Conservation (phyloP, 805 yeast species). For the Candida orba region DNA sequence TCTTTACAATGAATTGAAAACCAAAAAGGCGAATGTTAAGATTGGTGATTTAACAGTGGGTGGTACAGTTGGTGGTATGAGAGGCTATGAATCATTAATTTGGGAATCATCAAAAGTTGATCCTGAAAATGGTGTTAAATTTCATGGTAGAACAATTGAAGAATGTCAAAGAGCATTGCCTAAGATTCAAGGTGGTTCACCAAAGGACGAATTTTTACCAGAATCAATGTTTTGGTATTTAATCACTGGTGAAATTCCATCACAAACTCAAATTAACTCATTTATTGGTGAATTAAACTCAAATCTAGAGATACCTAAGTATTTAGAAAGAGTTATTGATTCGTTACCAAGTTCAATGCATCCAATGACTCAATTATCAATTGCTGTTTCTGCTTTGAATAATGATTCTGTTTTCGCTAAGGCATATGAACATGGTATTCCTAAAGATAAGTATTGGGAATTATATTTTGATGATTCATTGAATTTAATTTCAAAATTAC, state of each 20-base stretch:
- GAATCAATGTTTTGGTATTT: conserved; percentile 75
- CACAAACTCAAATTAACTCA: conserved; percentile 48
- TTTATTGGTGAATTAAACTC: conserved; percentile 57
- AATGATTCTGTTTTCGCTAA: conserved; percentile 63
- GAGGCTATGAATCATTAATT: conserved; percentile 65
- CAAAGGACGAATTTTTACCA: conserved; percentile 39
- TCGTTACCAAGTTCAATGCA: conserved; percentile 58
- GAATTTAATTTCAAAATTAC: conserved; percentile 65
- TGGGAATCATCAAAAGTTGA: conserved; percentile 81
- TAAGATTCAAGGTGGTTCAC: conserved; percentile 26
- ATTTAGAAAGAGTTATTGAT: conserved; percentile 53
- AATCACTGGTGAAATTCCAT: conserved; percentile 67
- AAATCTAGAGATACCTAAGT: conserved; percentile 57
- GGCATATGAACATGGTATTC: conserved; percentile 64
- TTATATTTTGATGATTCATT: conserved; percentile 66
- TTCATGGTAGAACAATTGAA: conserved; percentile 70
- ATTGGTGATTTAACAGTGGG: conserved; percentile 41
- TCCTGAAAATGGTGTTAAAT: conserved; percentile 68
- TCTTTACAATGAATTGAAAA: conserved; percentile 33
- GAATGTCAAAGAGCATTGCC: conserved; percentile 66
- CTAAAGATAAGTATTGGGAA: conserved; percentile 70
- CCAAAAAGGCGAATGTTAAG: conserved; percentile 27
- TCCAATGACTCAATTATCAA: conserved; percentile 80
- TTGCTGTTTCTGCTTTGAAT: conserved; percentile 69
- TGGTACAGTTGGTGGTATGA: conserved; percentile 62